phyloP scores from a whole-genome alignment of 345 rosid genomes.

The Capsella bursapastoris region DNA sequence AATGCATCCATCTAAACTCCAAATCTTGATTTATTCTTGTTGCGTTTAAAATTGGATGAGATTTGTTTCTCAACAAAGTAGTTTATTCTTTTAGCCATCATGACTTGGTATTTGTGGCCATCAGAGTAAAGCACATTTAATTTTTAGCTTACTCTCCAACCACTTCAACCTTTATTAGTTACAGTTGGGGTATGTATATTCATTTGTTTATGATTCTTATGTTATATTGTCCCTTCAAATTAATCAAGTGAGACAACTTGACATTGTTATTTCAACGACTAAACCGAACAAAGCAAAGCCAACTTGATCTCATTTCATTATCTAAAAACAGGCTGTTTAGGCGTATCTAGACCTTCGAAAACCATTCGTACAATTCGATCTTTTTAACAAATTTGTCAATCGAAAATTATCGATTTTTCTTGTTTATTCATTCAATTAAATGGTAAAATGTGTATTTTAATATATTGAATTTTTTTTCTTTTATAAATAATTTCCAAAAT shows the following conservation, averaged over 20 bases:
- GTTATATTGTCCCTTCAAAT: not conserved
- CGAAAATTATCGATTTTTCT: not conserved
- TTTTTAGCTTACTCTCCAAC: constrained; percentile 15
- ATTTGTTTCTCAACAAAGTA: not conserved
- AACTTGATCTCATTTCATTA: not conserved
- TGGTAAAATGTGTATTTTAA: too few species aligned
- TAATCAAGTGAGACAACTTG: not conserved
- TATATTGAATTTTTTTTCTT: too few species aligned
- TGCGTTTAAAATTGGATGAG: constrained; percentile 2
- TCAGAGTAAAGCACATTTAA: constrained; percentile 7
- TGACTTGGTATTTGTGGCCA: constrained; percentile 5
- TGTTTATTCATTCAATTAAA: not conserved
- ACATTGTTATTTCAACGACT: not conserved
- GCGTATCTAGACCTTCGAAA: not conserved
- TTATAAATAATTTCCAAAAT: too few species aligned
- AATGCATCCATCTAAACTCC: constrained; percentile 4
- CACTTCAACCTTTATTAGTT: constrained; percentile 1
- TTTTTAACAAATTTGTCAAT: not conserved
- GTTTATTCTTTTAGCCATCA: not conserved
- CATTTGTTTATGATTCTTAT: constrained; percentile 15
- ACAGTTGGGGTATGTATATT: not conserved
- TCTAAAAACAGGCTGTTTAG: not conserved
- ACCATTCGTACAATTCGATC: not conserved
- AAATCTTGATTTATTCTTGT: not conserved
- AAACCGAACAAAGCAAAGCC: constrained; percentile 13